A percentile compares a stretch with the other conserved stretches of the same genome.
These are phyloP conservation scores for Sphagnum magellanicum DNA, from an alignment of 228 moss, liverwort and hornwort species.

Conservation along the genomic window DNA sequence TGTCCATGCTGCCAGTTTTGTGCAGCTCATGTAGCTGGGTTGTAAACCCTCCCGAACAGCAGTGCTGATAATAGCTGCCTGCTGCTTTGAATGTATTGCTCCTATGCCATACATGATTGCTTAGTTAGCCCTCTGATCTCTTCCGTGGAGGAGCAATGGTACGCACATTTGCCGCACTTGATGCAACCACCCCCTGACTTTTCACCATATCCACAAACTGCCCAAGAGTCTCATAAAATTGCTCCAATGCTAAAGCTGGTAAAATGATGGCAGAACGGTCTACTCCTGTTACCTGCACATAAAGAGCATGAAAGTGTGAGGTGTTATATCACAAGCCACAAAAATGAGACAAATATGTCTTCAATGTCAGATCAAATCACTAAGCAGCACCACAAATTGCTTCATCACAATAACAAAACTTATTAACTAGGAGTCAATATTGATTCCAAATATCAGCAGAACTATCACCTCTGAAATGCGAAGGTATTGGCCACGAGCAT, in stretches of 20 bases:
- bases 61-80: conserved; percentile 6
- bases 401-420: neutral
- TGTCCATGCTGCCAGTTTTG: conserved; percentile 3
- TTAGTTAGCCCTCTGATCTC: conserved; percentile 63
- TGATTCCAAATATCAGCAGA: neutral
- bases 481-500: conserved; percentile 65
- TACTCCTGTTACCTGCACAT: conserved; percentile 47
- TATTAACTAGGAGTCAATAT: neutral
- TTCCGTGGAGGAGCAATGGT: conserved; percentile 72
- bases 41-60: conserved; percentile 8
- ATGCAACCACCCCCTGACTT: conserved; percentile 49
- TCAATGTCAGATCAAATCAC: neutral
- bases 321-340: neutral
- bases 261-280: conserved; percentile 66
- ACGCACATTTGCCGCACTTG: conserved; percentile 68
- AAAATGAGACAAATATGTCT: neutral
- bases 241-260: conserved; percentile 58
- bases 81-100: conserved; percentile 27
- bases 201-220: conserved; percentile 77
- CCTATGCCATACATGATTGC: conserved; percentile 19
- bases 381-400: neutral
- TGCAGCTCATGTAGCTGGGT: conserved; percentile 9
- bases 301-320: neutral
- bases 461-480: conserved; percentile 58
- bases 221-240: conserved; percentile 63